A percentile compares a stretch with the other conserved stretches of the same genome.
phyloP scores from a whole-genome alignment of 2,329 filamentous ascomycete genomes.

The Cadophora luteo-olivacea region DNA sequence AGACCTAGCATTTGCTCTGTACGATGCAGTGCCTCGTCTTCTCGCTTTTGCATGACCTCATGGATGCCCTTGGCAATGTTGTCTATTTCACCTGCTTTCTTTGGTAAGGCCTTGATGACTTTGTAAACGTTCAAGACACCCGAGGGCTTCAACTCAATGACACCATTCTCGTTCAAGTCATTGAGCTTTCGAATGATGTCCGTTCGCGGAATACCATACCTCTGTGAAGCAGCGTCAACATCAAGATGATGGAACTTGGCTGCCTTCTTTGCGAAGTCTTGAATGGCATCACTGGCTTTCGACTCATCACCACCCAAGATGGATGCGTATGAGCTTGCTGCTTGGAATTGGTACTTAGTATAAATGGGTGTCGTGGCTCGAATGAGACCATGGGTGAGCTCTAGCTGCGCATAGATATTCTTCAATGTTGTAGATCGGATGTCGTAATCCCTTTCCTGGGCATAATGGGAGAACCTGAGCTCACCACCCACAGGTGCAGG shows the following conservation, averaged over 20 bases:
- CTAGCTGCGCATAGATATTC: slow-evolving; percentile 65
- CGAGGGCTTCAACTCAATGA: slow-evolving; percentile 57
- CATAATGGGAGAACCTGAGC: slow-evolving; percentile 54
- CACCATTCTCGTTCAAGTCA: slow-evolving; percentile 55
- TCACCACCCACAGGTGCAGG: slow-evolving; percentile 48
- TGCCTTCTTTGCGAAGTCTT: slow-evolving; percentile 48
- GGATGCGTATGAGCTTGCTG: slow-evolving; percentile 44
- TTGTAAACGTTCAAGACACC: slow-evolving; percentile 62
- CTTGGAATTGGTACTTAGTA: slow-evolving; percentile 58
- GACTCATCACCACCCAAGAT: slow-evolving; percentile 48
- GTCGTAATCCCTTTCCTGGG: slow-evolving; percentile 58
- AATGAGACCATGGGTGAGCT: slow-evolving; percentile 62
- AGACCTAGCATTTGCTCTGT: slow-evolving; percentile 58
- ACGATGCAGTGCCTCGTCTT: slow-evolving; percentile 59
- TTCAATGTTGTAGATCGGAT: slow-evolving; percentile 57
- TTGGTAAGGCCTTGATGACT: slow-evolving; percentile 55
- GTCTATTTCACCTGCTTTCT: slow-evolving; percentile 49
- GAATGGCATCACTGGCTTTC: slow-evolving; percentile 53
- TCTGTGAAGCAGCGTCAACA: slow-evolving; percentile 49
- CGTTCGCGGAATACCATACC: slow-evolving; percentile 47
- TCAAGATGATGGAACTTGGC: slow-evolving; percentile 55
- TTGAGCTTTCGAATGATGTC: slow-evolving; percentile 62
- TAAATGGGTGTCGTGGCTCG: slow-evolving; percentile 64
- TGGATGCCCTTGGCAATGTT: slow-evolving; percentile 56
- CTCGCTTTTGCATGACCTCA: slow-evolving; percentile 55